A percentile compares a stretch with the other conserved stretches of the same genome.
These are phyloP conservation scores for Tricholoma matsutake DNA, from an alignment of 768 basidiomycete genomes.

Conservation along the genomic window DNA sequence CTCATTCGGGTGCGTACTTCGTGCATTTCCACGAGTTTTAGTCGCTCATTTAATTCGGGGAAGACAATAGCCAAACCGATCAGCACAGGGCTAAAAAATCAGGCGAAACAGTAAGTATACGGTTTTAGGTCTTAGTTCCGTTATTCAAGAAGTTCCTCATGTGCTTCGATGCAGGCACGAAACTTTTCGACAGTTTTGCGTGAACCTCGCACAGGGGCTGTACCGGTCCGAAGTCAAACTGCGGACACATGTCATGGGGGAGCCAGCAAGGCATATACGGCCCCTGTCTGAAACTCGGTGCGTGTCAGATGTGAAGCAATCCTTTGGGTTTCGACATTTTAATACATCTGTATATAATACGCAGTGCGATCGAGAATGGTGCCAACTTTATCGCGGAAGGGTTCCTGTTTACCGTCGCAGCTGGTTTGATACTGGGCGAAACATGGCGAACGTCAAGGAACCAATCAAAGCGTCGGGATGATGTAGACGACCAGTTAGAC, in stretches of 20 bases:
- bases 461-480: conserved; percentile 65
- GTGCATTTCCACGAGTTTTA: neutral
- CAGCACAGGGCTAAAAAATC: conserved; percentile 60
- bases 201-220: conserved; percentile 72
- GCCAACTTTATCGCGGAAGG: conserved; percentile 84
- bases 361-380: conserved; percentile 81
- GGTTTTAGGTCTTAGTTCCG: neutral
- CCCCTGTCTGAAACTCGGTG: conserved; percentile 77
- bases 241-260: conserved; percentile 74
- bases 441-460: conserved; percentile 71
- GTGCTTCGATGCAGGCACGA: conserved; percentile 51
- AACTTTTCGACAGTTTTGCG: conserved; percentile 65
- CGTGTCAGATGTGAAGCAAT: conserved; percentile 18
- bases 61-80: conserved; percentile 88
- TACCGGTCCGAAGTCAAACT: conserved; percentile 71
- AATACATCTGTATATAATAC: neutral
- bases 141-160: neutral
- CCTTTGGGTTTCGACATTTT: neutral
- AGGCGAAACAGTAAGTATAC: conserved; percentile 74
- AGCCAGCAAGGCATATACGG: conserved; percentile 66
- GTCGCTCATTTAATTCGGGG: conserved; percentile 3
- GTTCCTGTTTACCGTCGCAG: conserved; percentile 78
- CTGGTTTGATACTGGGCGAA: conserved; percentile 71
- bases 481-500: conserved; percentile 70
- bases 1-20: conserved; percentile 45